Evolutionary conservation across 164 flowering plant genomes (phyloP).

Genomic region (Pachysandra terminalis): DNA sequence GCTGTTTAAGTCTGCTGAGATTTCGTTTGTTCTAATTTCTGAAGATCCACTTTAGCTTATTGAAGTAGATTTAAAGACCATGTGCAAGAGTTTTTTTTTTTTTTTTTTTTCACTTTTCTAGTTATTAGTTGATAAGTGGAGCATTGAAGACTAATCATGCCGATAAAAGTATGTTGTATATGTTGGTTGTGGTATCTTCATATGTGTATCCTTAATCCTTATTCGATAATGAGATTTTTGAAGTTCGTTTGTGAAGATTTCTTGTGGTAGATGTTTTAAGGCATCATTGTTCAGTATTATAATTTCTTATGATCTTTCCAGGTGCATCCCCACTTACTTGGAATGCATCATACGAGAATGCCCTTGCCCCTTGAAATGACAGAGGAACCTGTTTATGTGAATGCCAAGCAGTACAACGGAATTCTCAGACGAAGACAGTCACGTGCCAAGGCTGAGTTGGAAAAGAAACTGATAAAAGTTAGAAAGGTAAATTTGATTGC

Average conservation of each 20-base stretch:
- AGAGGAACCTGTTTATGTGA: constrained; percentile 93
- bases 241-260: too few relatives aligned
- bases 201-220: too few relatives aligned
- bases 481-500: constrained; percentile 65
- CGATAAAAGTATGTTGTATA: background rate
- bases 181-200: background rate
- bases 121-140: background rate
- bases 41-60: background rate
- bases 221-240: too few relatives aligned
- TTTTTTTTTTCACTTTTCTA: too few relatives aligned
- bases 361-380: constrained; percentile 91
- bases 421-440: constrained; percentile 89
- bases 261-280: background rate
- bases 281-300: background rate
- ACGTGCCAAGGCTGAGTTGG: constrained; percentile 94
- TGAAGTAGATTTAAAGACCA: background rate
- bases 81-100: background rate
- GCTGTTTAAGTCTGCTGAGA: background rate
- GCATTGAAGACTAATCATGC: background rate
- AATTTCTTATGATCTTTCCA: constrained; percentile 23
- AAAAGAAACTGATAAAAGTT: constrained; percentile 73
- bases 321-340: constrained; percentile 72
- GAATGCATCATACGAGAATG: constrained; percentile 78
- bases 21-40: background rate
- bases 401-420: constrained; percentile 95